These are phyloP conservation scores for Bonia amplexicaulis DNA, from an alignment of 176 grass and related monocot species.

Conservation along the genomic window DNA sequence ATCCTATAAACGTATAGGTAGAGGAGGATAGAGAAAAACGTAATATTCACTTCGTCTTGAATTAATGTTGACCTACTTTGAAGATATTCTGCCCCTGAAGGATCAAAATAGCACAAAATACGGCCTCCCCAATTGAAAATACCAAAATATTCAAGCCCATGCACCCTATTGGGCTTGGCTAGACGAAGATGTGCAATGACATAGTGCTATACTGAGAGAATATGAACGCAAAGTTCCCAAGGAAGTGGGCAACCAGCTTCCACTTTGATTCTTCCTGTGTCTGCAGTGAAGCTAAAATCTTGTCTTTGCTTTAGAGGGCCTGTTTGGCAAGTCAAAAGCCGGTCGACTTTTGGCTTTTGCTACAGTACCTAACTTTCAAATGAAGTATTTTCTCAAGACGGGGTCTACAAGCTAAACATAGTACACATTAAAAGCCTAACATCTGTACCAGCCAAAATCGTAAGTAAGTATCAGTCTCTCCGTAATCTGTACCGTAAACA, in stretches of 20 bases:
- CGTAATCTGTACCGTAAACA: too few species aligned
- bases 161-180: conserved; percentile 50
- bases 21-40: background rate
- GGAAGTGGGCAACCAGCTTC: conserved; percentile 63
- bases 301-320: conserved; percentile 80
- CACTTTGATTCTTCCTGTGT: conserved; percentile 63
- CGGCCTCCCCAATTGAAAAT: conserved; percentile 79
- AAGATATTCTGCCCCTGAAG: conserved; percentile 71
- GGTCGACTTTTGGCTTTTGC: too few species aligned
- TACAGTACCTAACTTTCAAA: too few species aligned
- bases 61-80: conserved; percentile 36
- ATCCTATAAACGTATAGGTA: conserved; percentile 1
- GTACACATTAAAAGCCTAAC: too few species aligned
- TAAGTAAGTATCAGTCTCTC: too few species aligned
- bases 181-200: conserved; percentile 55
- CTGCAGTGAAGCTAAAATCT: conserved; percentile 74
- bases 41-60: background rate
- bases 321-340: too few species aligned
- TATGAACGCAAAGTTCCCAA: conserved; percentile 82
- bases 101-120: conserved; percentile 73
- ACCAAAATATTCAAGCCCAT: conserved; percentile 84
- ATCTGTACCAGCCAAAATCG: too few species aligned
- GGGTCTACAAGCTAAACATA: too few species aligned
- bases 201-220: conserved; percentile 52
- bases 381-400: too few species aligned